A percentile compares a stretch with the other conserved stretches of the same genome.
These are phyloP conservation scores for Uromyces viciae-fabae DNA, from an alignment of 1,284 basidiomycete species.

Conservation along the genomic window DNA sequence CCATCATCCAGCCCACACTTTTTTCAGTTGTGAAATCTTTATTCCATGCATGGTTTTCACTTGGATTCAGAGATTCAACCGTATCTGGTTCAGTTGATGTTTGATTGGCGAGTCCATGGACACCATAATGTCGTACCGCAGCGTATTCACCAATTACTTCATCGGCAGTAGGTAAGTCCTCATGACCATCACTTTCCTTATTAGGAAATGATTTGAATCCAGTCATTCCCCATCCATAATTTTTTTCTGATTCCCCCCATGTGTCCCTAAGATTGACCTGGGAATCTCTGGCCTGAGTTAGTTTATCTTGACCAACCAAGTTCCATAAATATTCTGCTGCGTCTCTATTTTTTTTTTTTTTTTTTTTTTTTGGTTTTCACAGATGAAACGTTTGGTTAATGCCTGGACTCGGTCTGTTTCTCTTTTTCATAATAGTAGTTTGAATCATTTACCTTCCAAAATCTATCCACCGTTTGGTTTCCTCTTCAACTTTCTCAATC, in stretches of 20 bases:
- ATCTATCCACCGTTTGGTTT: constrained; percentile 12
- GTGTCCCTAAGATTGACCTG: not conserved
- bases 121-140: not conserved
- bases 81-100: too few relatives aligned
- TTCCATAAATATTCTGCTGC: constrained; percentile 28
- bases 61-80: too few relatives aligned
- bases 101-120: constrained; percentile 3
- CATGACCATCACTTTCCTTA: not conserved
- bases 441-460: constrained; percentile 6
- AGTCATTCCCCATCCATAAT: too few relatives aligned
- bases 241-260: not conserved
- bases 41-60: too few relatives aligned
- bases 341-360: too few relatives aligned
- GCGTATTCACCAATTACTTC: constrained; percentile 3
- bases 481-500: constrained; percentile 14
- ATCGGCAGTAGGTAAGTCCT: not conserved
- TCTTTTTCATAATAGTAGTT: too few relatives aligned
- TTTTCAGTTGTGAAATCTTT: too few relatives aligned
- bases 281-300: not conserved
- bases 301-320: not conserved
- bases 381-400: not conserved
- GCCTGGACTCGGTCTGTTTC: too few relatives aligned
- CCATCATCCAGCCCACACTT: constrained; percentile 35
- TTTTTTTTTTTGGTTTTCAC: too few relatives aligned
- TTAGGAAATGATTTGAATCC: not conserved